These are phyloP conservation scores for Cladorrhinum samala DNA, from an alignment of 495 filamentous ascomycete species.

Conservation along the genomic window DNA sequence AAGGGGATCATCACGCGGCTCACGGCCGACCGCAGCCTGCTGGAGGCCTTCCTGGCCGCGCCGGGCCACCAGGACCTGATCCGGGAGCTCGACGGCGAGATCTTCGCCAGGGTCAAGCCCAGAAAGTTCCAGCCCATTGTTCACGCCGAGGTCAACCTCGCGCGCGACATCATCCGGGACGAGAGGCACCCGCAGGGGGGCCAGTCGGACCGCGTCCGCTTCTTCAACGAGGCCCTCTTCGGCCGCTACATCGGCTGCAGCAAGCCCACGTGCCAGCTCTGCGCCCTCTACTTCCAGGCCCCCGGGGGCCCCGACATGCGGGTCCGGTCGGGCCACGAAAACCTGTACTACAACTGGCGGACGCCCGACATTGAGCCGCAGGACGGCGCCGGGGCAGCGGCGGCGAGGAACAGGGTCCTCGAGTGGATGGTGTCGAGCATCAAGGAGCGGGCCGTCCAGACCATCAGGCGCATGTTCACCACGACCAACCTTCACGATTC, in stretches of 20 bases:
- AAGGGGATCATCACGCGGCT: conserved; percentile 14
- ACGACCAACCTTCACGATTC: not conserved
- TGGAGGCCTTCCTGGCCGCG: not conserved
- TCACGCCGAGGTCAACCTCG: conserved; percentile 30
- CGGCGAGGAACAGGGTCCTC: conserved; percentile 5
- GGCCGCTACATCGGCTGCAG: conserved; percentile 32
- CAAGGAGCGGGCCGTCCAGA: not conserved
- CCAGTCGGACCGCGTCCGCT: conserved; percentile 12
- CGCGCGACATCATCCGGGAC: conserved; percentile 25
- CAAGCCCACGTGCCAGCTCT: conserved; percentile 38
- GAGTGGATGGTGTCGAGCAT: conserved; percentile 12
- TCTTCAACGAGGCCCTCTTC: conserved; percentile 21
- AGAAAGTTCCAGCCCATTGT: conserved; percentile 18
- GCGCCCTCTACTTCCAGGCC: conserved; percentile 24
- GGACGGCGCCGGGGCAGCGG: not conserved
- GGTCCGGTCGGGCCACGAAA: conserved; percentile 25
- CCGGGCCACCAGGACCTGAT: not conserved
- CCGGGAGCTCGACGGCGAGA: not conserved
- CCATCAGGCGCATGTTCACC: not conserved
- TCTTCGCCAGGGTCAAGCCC: not conserved
- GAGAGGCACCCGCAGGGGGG: not conserved
- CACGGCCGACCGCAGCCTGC: not conserved
- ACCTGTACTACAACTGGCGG: conserved; percentile 34
- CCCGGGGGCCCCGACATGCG: conserved; percentile 14
- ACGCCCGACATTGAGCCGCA: conserved; percentile 15